Conservation (phyloP, 805 yeast genomes). For the Candida qinlingensis region DNA sequence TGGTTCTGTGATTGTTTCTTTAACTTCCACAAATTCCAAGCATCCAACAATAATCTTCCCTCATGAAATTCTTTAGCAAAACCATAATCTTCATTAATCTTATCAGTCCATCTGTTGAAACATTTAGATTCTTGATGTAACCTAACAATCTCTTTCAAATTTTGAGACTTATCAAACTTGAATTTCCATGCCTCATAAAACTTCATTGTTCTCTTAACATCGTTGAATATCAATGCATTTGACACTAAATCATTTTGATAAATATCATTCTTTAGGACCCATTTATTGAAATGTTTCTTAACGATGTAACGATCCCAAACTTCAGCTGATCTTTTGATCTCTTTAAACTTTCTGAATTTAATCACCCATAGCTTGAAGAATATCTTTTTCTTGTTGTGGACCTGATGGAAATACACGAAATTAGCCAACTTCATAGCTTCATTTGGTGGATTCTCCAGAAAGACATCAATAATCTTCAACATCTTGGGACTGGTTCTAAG, state of each 20-base stretch:
- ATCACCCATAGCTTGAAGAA: constrained; percentile 18
- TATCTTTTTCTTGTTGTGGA: background rate
- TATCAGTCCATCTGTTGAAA: constrained; percentile 15
- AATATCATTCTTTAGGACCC: constrained; percentile 10
- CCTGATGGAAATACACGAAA: constrained; percentile 13
- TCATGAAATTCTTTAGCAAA: constrained; percentile 8
- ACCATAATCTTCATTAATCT: background rate
- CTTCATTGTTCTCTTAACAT: constrained; percentile 11
- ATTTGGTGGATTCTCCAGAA: constrained; percentile 18
- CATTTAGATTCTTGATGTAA: constrained; percentile 10
- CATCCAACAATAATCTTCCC: background rate
- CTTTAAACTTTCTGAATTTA: constrained; percentile 14
- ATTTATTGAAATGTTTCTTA: constrained; percentile 13
- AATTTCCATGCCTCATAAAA: constrained; percentile 19
- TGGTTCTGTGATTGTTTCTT: too few relatives aligned
- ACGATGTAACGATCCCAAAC: constrained; percentile 16
- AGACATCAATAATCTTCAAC: constrained; percentile 15
- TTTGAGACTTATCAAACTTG: constrained; percentile 8
- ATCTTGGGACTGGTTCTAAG: constrained; percentile 10
- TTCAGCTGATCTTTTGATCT: constrained; percentile 11
- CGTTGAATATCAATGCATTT: constrained; percentile 17
- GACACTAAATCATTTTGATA: constrained; percentile 15
- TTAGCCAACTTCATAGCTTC: constrained; percentile 24
- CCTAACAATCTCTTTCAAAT: constrained; percentile 12
- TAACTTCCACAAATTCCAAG: constrained; percentile 12